Evolutionary conservation across 768 basidiomycete genomes (phyloP), one percentile per base, ranked within the genome.

Genomic region (Gloeopeniophorella convolvens): DNA sequence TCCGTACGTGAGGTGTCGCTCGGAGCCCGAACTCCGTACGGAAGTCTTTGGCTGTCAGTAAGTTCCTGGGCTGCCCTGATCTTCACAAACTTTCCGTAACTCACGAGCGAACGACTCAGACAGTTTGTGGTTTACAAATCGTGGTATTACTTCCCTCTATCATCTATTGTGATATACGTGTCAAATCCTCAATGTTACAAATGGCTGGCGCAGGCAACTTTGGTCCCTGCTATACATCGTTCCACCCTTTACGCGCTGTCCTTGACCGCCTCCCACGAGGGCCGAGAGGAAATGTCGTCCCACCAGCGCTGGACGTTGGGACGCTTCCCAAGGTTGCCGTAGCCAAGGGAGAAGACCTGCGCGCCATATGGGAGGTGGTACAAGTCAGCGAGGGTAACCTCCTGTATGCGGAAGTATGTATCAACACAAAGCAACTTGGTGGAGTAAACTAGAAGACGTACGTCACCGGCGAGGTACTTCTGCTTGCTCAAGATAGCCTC

Each of bases 401-500:
- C 43, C 54, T 55, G 34, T 10, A 24, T 7, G 18, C 21, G 12
- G 15, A 42, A 15, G 3, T 4, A 16, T 13, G 4, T 39, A 37
- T 52, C 21, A 45, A n/a, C n/a, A 41, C 27, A 24, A 13, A 1
- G 24, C 18, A 5, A 13, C 21, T n/a, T 3, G 12, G 5, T 15
- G 5, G 10, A 21, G 12, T 8, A 4, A 12, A 6, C 7, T 5
- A n/a, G 6, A 33, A 6, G 3, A 31, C 53, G 36, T n/a, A 55
- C 54, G 13, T 55, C 13, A 31, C 54, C 54, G 11, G 43, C 50
- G 16, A 55, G 54, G 43, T 55, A 55, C 40, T 45, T 55, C 2
- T 55, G 54, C 32, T 45, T 45, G 32, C 43, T 7, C 16, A 55
- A 30, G 36, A 55, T 45, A 4, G 0, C 1, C 12, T 55, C 54